Evolutionary conservation across 495 filamentous ascomycete genomes (phyloP).

Genomic region (Lasiosphaeria miniovina): DNA sequence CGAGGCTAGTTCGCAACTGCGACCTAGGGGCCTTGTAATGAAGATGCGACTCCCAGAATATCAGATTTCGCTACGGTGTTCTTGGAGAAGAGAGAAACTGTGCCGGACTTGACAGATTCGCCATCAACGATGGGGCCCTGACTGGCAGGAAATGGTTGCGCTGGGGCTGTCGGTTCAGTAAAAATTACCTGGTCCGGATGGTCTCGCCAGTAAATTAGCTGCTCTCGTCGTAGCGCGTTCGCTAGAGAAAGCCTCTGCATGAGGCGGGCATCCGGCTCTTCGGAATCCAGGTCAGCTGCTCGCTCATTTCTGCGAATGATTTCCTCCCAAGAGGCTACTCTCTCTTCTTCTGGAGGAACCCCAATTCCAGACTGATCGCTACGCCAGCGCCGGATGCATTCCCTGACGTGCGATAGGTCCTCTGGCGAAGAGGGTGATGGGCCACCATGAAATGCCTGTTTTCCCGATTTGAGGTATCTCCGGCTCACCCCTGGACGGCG

Average conservation of each 20-base stretch:
- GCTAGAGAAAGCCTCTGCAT: conserved; percentile 6
- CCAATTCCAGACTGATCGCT: neutral
- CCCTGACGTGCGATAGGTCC: neutral
- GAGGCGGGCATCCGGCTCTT: neutral
- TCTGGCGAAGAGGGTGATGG: neutral
- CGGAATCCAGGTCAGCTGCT: neutral
- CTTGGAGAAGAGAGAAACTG: neutral
- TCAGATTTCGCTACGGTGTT: neutral
- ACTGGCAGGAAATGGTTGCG: neutral
- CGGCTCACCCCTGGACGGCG: neutral
- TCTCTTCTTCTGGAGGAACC: neutral
- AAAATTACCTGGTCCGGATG: neutral
- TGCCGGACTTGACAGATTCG: neutral
- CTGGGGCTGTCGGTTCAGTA: neutral
- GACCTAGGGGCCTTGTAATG: neutral
- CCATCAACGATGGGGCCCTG: neutral
- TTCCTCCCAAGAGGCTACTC: neutral
- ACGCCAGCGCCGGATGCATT: neutral
- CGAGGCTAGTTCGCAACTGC: neutral
- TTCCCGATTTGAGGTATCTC: neutral
- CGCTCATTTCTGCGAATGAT: neutral
- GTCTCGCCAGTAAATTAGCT: conserved; percentile 5
- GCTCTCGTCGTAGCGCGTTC: conserved; percentile 9
- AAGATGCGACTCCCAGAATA: neutral
- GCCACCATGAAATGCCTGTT: neutral